Conservation (phyloP, 768 basidiomycete species). For the Clitopilus passeckerianus region DNA sequence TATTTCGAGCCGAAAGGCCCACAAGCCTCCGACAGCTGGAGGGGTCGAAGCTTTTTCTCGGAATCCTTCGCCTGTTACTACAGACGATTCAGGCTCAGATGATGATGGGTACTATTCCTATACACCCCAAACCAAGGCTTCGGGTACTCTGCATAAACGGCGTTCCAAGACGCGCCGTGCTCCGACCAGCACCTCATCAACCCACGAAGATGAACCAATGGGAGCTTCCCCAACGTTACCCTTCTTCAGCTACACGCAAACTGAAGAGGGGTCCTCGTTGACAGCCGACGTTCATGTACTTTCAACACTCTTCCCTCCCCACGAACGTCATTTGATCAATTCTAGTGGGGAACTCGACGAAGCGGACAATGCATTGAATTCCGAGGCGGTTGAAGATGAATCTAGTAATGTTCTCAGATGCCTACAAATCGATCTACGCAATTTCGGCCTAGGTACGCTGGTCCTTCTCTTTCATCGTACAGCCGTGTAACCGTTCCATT, state of each 20-base stretch:
- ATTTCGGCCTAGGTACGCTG: constrained; percentile 58
- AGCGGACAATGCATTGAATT: constrained; percentile 34
- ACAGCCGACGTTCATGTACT: constrained; percentile 68
- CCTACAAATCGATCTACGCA: constrained; percentile 69
- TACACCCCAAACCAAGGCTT: constrained; percentile 39
- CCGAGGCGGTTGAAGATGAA: constrained; percentile 29
- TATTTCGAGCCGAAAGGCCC: constrained; percentile 1
- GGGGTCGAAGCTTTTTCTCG: background rate
- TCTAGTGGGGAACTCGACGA: constrained; percentile 67
- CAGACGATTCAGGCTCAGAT: constrained; percentile 15
- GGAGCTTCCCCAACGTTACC: constrained; percentile 32
- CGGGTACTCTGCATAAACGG: constrained; percentile 26
- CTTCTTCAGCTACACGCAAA: constrained; percentile 79
- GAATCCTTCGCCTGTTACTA: background rate
- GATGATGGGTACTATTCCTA: constrained; percentile 62
- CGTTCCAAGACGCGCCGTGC: constrained; percentile 17
- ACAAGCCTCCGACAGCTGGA: background rate
- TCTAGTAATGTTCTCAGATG: constrained; percentile 50
- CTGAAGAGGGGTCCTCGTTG: constrained; percentile 70
- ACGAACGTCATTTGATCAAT: constrained; percentile 69
- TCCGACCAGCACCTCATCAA: background rate
- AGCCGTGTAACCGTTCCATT: background rate
- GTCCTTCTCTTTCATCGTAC: background rate
- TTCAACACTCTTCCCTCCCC: constrained; percentile 64
- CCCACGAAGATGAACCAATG: background rate